phyloP scores from a whole-genome alignment of 768 basidiomycete genomes.

The Peribolospora baueri region DNA sequence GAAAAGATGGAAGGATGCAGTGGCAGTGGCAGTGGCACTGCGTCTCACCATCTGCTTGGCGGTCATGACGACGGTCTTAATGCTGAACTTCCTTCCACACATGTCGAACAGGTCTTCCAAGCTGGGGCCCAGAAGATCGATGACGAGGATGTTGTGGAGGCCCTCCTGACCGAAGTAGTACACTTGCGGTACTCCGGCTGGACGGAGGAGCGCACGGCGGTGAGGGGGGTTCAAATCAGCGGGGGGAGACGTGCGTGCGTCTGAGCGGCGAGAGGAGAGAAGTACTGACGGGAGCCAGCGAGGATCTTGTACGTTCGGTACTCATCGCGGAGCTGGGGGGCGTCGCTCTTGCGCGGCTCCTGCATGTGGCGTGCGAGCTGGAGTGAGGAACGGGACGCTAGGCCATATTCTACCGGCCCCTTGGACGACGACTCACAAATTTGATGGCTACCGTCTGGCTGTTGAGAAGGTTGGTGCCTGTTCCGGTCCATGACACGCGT shows the following conservation, averaged over 20 bases:
- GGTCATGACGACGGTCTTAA: slow-evolving; percentile 97
- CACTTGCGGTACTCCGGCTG: slow-evolving; percentile 93
- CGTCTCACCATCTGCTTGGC: slow-evolving; percentile 86
- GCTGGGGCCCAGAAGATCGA: slow-evolving; percentile 88
- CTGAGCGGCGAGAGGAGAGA: not conserved
- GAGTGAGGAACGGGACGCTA: too few species aligned
- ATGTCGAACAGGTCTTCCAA: slow-evolving; percentile 97
- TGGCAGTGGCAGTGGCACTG: not conserved
- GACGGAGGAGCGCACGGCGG: too few species aligned
- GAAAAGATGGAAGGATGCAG: not conserved
- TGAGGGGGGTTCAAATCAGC: not conserved
- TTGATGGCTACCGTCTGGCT: slow-evolving; percentile 98
- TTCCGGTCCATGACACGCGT: not conserved
- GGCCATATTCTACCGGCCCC: too few species aligned
- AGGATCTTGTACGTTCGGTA: slow-evolving; percentile 95
- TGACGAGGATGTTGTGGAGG: slow-evolving; percentile 92
- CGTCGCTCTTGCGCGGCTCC: slow-evolving; percentile 71
- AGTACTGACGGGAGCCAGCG: slow-evolving; percentile 52
- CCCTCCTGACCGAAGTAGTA: slow-evolving; percentile 99
- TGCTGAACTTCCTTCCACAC: slow-evolving; percentile 90
- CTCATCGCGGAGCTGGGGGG: slow-evolving; percentile 91
- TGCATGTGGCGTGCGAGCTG: slow-evolving; percentile 3
- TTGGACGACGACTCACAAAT: slow-evolving; percentile 45
- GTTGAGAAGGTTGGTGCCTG: slow-evolving; percentile 93
- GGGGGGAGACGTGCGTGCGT: not conserved